Evolutionary conservation across 148 eudicot genomes (phyloP), one percentile per base, ranked within the genome.

Genomic region (Amaranthus hypochondriacus): DNA sequence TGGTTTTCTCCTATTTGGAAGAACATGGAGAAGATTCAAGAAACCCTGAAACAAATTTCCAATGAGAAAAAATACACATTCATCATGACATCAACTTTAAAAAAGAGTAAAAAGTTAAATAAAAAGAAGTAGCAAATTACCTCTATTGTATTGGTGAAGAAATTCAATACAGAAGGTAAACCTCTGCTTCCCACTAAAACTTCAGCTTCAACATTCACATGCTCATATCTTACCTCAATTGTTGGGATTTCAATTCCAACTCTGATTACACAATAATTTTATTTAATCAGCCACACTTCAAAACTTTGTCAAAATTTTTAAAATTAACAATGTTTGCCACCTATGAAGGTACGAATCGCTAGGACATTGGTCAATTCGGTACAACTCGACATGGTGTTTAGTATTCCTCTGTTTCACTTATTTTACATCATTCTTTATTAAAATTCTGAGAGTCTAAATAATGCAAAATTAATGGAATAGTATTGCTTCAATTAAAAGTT

Each of bases 211-310:
- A 94, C 82, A 57, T 73, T 91, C 53, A 94, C 67, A 82, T 91
- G 85, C 81, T 94, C 93, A 60, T 72, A 94, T 68, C 98, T 81
- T 12, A 94, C 97, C 82, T 92, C 98, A 47, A 95, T 95, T 3
- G 91, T 87, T 9, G 97, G 98, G 80, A 90, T 83, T 64, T 81
- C 87, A 9, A 94, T 80, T 63, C 96, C 96, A 66, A 94, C 96
- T 80, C 98, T 94, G 86, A 18, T 51, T 56, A 62, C 43, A 73
- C 4, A n/a, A 66, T 12, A 10, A 14, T 21, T 63, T 5, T 8
- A 13, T 48, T 65, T 52, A 42, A 47, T 15, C 18, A 49, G 39
- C 67, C 49, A 4, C 3, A 53, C 3, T 46, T 73, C 62, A 2
- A 64, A 54, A 51, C 50, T 52, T 67, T 56, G 51, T 67, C 56